Evolutionary conservation across 192 early-diverging fungal species (phyloP).

Genomic region (Chytriomyces sp.): DNA sequence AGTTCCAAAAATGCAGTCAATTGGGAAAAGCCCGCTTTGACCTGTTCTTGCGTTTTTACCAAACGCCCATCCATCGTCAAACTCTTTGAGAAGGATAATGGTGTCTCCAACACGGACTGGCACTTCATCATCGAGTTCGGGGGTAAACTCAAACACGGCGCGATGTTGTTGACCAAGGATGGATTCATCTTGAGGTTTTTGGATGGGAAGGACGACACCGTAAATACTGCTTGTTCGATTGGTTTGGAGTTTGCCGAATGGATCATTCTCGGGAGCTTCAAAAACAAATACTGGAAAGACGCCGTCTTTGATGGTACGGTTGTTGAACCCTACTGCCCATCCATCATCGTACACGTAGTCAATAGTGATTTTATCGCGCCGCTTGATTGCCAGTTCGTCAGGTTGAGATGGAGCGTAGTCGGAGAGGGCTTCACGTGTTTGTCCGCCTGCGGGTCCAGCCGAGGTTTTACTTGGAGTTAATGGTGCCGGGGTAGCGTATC

Average conservation of each 20-base stretch:
- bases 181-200: not conserved
- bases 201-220: not conserved
- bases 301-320: not conserved
- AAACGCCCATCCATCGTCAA: not conserved
- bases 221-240: not conserved
- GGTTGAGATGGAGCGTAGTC: not conserved
- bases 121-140: not conserved
- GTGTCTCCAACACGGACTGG: not conserved
- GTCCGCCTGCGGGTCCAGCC: not conserved
- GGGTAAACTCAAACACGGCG: not conserved
- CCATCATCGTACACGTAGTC: not conserved
- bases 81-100: not conserved
- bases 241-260: not conserved
- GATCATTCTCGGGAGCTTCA: not conserved
- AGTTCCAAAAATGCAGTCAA: not conserved
- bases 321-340: not conserved
- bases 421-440: not conserved
- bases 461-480: not conserved
- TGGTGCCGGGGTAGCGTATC: not conserved
- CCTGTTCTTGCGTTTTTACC: not conserved
- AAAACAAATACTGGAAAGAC: not conserved
- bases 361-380: not conserved
- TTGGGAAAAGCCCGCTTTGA: not conserved
- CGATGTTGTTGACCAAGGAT: not conserved
- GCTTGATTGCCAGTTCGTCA: not conserved